phyloP scores from a whole-genome alignment of 805 yeast genomes.

The Barnettozyma pratensis region DNA sequence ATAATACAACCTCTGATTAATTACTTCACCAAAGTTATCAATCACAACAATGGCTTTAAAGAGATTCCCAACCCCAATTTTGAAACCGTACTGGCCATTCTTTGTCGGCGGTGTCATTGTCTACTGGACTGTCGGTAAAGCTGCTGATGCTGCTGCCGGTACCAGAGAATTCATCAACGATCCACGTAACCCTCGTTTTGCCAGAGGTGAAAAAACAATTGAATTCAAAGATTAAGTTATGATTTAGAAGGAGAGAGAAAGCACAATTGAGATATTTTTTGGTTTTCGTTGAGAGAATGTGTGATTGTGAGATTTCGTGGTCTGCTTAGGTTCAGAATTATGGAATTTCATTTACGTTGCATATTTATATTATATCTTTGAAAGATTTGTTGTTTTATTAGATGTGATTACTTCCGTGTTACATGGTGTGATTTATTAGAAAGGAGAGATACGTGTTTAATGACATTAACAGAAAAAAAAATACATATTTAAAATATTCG shows the following conservation, averaged over 20 bases:
- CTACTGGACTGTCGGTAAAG: conserved; percentile 66
- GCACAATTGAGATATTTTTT: neutral
- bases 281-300: neutral
- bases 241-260: neutral
- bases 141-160: conserved; percentile 62
- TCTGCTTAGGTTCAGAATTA: conserved; percentile 3
- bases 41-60: conserved; percentile 27
- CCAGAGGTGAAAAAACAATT: conserved; percentile 46
- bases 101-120: conserved; percentile 77
- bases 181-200: conserved; percentile 94
- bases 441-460: conserved; percentile 7
- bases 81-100: conserved; percentile 84
- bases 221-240: conserved; percentile 26
- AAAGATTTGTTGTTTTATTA: neutral
- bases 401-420: neutral
- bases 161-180: conserved; percentile 83
- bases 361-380: neutral
- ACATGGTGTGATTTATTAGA: neutral
- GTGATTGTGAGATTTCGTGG: neutral
- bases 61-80: conserved; percentile 39
- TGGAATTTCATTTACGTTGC: neutral
- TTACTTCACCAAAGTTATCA: neutral
- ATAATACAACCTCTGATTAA: neutral
- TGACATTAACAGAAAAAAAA: conserved; percentile 5
- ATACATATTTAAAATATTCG: neutral